Conservation (phyloP, 371 early-diverging fungal species). For the Mortierella sp. region DNA sequence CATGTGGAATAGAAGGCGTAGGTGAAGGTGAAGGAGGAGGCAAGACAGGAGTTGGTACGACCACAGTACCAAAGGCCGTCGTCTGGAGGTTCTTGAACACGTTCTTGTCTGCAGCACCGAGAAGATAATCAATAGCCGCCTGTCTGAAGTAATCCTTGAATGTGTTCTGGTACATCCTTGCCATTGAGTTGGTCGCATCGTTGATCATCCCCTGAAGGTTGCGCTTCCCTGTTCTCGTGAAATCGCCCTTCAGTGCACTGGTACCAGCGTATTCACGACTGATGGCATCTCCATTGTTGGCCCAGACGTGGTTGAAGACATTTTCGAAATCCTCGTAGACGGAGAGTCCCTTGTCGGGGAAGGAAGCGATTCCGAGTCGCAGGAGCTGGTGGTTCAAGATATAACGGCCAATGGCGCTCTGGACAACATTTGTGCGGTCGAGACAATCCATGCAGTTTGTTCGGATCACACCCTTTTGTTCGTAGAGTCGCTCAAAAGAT, state of each 20-base stretch:
- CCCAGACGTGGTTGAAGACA: constrained; percentile 74
- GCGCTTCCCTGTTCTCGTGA: constrained; percentile 76
- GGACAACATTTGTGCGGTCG: constrained; percentile 99
- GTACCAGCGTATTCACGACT: constrained; percentile 77
- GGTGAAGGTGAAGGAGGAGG: no score
- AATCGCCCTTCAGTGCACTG: constrained; percentile 78
- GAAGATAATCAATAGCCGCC: constrained; percentile 58
- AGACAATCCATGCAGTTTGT: constrained; percentile 99
- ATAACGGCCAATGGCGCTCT: constrained; percentile 86
- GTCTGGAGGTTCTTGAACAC: constrained; percentile 57
- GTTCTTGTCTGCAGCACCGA: constrained; percentile 48
- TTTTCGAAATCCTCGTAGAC: constrained; percentile 70
- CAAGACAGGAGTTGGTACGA: constrained; percentile 34
- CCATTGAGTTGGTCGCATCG: constrained; percentile 78
- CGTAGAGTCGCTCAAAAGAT: constrained; percentile 46
- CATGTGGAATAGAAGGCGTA: neutral
- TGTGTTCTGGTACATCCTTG: constrained; percentile 78
- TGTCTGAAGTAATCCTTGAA: constrained; percentile 73
- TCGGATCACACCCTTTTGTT: constrained; percentile 91
- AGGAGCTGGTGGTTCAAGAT: constrained; percentile 76
- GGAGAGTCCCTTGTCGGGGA: constrained; percentile 71
- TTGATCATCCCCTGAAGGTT: constrained; percentile 79
- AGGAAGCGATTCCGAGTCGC: constrained; percentile 68
- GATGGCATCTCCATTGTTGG: constrained; percentile 76
- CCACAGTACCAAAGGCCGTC: constrained; percentile 41